phyloP scores from a whole-genome alignment of 2,329 filamentous ascomycete species.

The Exophiala calicioides region DNA sequence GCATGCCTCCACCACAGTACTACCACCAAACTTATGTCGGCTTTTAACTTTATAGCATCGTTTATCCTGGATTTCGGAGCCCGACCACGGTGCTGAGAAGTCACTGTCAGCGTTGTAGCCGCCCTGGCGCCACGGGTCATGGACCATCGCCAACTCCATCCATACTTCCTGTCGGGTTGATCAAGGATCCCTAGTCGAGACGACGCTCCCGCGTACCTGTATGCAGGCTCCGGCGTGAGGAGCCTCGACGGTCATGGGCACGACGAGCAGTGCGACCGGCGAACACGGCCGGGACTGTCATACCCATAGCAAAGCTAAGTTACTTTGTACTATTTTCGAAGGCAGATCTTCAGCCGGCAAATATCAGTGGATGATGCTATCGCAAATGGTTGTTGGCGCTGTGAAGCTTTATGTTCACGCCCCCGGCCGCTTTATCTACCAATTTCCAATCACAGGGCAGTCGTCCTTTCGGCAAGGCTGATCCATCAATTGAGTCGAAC shows the following conservation, averaged over 20 bases:
- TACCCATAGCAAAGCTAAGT: background rate
- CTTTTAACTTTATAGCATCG: no score
- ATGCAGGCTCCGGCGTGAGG: background rate
- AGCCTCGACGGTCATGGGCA: background rate
- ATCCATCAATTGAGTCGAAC: constrained; percentile 22
- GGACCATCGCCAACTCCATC: background rate
- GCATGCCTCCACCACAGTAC: no score
- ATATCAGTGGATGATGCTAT: background rate
- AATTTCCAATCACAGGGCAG: constrained; percentile 24
- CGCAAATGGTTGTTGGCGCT: constrained; percentile 3
- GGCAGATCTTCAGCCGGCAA: background rate
- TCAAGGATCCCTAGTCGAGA: background rate
- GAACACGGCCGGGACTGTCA: background rate
- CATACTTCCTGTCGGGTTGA: background rate
- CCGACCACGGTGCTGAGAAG: background rate
- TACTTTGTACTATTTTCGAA: background rate
- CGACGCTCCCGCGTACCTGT: background rate
- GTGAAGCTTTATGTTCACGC: constrained; percentile 23
- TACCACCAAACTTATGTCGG: no score
- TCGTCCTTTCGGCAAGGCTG: constrained; percentile 23
- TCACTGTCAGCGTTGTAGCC: background rate
- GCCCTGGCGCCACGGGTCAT: background rate
- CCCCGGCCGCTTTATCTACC: constrained; percentile 20
- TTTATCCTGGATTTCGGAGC: no score
- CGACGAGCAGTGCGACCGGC: background rate